phyloP scores from a whole-genome alignment of 192 early-diverging fungal species.

The Entomortierella parvispora region DNA sequence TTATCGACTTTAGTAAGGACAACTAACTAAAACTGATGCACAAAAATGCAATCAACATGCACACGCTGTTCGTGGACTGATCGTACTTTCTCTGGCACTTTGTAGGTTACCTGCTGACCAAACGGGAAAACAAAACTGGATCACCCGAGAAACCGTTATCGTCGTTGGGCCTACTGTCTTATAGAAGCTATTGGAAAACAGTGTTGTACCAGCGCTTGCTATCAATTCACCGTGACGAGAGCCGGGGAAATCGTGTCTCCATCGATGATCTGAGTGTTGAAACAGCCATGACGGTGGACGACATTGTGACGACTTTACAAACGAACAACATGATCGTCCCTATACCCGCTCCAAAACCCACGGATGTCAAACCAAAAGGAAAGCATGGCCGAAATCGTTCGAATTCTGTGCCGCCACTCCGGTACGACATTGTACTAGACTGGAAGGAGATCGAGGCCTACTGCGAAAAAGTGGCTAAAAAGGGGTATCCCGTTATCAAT shows the following conservation, averaged over 20 bases:
- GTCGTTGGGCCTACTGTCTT: conserved; percentile 87
- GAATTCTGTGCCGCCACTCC: conserved; percentile 23
- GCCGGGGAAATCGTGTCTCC: conserved; percentile 37
- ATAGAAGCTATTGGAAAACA: conserved; percentile 88
- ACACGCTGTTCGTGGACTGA: neutral
- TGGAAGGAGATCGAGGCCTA: conserved; percentile 55
- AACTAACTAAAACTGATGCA: neutral
- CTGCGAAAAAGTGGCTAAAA: conserved; percentile 54
- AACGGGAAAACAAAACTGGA: conserved; percentile 79
- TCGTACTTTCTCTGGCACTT: neutral
- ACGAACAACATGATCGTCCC: conserved; percentile 57
- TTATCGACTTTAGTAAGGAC: conserved; percentile 89
- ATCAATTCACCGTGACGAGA: conserved; percentile 41
- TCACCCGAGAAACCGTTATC: conserved; percentile 94
- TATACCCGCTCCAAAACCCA: conserved; percentile 32
- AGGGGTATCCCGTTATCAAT: conserved; percentile 64
- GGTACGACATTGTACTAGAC: conserved; percentile 64
- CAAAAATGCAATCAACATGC: neutral
- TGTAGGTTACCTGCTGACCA: conserved; percentile 81
- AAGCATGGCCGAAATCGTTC: conserved; percentile 24
- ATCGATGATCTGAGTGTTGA: conserved; percentile 65
- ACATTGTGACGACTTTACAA: conserved; percentile 83
- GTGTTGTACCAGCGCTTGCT: conserved; percentile 77
- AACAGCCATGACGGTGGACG: conserved; percentile 84
- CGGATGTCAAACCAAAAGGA: conserved; percentile 36